Percentiles rank a stretch among this genome's conserved stretches.
phyloP scores from a whole-genome alignment of 75 land plant species.

The Cunninghamia lanceolata region DNA sequence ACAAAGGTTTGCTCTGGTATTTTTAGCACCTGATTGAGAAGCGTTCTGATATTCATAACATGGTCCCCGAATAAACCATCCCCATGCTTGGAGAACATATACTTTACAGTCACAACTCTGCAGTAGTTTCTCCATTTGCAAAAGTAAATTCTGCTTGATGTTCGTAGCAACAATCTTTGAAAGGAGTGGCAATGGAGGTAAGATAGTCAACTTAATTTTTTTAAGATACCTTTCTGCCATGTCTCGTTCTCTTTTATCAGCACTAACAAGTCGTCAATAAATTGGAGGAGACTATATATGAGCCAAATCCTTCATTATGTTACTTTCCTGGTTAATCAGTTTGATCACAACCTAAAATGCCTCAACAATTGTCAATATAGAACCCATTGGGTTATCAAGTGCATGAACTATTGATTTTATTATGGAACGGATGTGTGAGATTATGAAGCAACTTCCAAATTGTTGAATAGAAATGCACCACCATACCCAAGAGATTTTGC shows the following conservation, averaged over 20 bases:
- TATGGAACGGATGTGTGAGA: slow-evolving; percentile 21
- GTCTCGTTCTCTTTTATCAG: slow-evolving; percentile 55
- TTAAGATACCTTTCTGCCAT: slow-evolving; percentile 51
- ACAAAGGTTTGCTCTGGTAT: slow-evolving; percentile 46
- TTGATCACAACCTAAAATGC: slow-evolving; percentile 63
- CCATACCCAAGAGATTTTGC: no score
- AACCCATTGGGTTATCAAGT: slow-evolving; percentile 65
- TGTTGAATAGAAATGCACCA: slow-evolving; percentile 80
- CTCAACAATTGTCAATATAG: slow-evolving; percentile 55
- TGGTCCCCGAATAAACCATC: slow-evolving; percentile 51
- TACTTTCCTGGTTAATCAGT: slow-evolving; percentile 28
- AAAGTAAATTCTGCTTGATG: slow-evolving; percentile 41
- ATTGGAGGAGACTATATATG: slow-evolving; percentile 63
- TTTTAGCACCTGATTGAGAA: slow-evolving; percentile 65
- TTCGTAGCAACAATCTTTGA: slow-evolving; percentile 40
- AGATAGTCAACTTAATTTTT: slow-evolving; percentile 29
- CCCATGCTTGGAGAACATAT: slow-evolving; percentile 55
- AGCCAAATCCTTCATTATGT: slow-evolving; percentile 35
- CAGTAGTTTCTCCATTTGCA: slow-evolving; percentile 39
- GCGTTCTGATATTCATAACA: slow-evolving; percentile 24
- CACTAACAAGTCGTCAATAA: slow-evolving; percentile 56
- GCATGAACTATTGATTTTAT: slow-evolving; percentile 51
- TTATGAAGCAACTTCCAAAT: slow-evolving; percentile 24
- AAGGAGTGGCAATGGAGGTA: slow-evolving; percentile 37
- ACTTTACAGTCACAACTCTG: slow-evolving; percentile 20